Evolutionary conservation across 495 filamentous ascomycete genomes (phyloP).

Genomic region (Parathielavia appendiculata): DNA sequence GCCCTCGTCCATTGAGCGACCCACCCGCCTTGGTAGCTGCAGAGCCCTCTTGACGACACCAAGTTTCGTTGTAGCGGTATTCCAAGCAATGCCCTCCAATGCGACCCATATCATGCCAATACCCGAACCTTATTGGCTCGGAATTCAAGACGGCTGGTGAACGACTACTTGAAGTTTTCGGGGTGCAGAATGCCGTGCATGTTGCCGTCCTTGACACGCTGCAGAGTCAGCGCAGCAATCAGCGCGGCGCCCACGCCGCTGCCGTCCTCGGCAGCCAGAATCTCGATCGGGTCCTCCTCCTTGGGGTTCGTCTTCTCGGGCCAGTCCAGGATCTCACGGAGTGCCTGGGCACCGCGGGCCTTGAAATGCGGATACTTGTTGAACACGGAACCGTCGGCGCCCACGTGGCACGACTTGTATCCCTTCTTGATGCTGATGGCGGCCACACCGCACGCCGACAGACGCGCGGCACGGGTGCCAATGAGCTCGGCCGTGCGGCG

Average conservation of each 20-base stretch:
- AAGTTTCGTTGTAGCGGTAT: neutral
- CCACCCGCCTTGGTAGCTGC: neutral
- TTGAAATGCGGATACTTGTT: constrained; percentile 99
- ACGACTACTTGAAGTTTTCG: constrained; percentile 47
- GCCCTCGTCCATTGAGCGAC: neutral
- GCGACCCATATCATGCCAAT: neutral
- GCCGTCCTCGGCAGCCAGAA: constrained; percentile 87
- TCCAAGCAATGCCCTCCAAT: neutral
- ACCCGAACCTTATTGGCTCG: neutral
- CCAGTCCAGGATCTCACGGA: constrained; percentile 95
- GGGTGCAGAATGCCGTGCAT: constrained; percentile 71
- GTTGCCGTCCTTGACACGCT: constrained; percentile 75
- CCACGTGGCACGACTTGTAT: constrained; percentile 81
- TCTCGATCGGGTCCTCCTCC: constrained; percentile 77
- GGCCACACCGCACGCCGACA: constrained; percentile 89
- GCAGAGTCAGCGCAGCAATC: constrained; percentile 88
- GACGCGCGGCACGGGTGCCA: constrained; percentile 85
- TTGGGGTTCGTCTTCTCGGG: constrained; percentile 51
- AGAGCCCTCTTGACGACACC: too few relatives aligned
- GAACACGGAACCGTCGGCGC: constrained; percentile 93
- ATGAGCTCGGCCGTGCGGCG: constrained; percentile 88
- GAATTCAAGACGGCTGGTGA: neutral
- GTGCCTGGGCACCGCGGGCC: constrained; percentile 76
- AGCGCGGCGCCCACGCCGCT: constrained; percentile 93
- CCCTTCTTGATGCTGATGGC: constrained; percentile 96